Base-by-base conservation (phyloP, 768 basidiomycete genomes). In the Pisolithus tinctorius region DNA sequence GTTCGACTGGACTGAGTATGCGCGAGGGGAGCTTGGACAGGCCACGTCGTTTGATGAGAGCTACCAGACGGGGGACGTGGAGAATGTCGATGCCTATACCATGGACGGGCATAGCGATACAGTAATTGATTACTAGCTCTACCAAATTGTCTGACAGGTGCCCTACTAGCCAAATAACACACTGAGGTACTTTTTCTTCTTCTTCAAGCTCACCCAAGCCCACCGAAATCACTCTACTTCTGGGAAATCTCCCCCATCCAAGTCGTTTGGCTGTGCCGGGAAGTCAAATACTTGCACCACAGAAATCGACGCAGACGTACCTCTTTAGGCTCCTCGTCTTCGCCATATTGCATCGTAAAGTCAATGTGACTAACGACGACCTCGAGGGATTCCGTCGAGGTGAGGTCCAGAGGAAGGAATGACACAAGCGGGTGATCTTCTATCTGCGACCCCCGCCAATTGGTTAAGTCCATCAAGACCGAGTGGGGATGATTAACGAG, bases 361-460 rank as follows among this genome's bases (percentile, higher is more conserved):
- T 99, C 96, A 49, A 99, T 88, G 66, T 99, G 93, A 65, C 92
- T 93, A 53, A 99, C 76, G 9, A 97, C 84, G 2, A 81, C 84
- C 62, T 91, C 89, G 48, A 99, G 76, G 1, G 93, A 94, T 60
- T 96, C 92, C 45, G 93, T 80, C 55, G 83, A 81, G 14, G 92
- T 84, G 31, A 98, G 81, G 70, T 99, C 93, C 38, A 99, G 78
- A 3, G 96, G 94, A 36, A 99, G 71, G 74, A 99, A 99, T 2
- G 93, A 93, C 20, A 99, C 96, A 38, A 99, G 80, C 27, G 95
- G 96, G 66, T 98, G 93, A 67, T 98, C 96, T 66, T 97, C 93
- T 66, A 99, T 98, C 95, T 97, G 60, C 31, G 2, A 6, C 7
- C 17, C 7, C 17, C 4, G 41, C 34, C 34, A 11, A 13, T 11